These are phyloP conservation scores for Leishmania major DNA, from an alignment of 208 protist genomes.

Conservation along the genomic window DNA sequence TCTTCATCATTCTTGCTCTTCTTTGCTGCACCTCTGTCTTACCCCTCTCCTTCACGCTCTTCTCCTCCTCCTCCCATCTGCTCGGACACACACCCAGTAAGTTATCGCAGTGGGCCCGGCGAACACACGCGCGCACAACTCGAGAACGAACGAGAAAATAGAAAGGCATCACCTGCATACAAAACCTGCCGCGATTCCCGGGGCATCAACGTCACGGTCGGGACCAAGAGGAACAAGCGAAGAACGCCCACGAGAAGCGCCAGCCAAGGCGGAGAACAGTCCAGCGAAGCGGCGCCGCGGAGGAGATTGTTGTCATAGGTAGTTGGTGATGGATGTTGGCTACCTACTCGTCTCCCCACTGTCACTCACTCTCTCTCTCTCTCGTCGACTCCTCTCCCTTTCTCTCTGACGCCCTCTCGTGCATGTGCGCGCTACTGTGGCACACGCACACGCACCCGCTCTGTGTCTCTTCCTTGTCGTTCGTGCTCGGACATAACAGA, in stretches of 20 bases:
- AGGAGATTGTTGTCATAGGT: neutral
- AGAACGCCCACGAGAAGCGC: neutral
- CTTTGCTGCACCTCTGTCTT: neutral
- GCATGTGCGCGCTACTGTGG: neutral
- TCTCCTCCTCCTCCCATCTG: neutral
- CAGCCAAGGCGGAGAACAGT: neutral
- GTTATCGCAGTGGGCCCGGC: neutral
- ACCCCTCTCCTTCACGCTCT: neutral
- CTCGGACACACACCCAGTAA: neutral
- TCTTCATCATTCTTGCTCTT: neutral
- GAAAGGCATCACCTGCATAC: neutral
- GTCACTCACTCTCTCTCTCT: no score
- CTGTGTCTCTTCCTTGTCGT: neutral
- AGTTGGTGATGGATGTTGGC: neutral
- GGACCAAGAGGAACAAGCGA: neutral
- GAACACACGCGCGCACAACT: neutral
- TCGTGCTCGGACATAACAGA: neutral
- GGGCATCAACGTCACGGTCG: neutral
- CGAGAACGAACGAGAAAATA: neutral
- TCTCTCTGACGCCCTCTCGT: neutral
- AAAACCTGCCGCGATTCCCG: neutral
- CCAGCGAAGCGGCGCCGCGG: neutral
- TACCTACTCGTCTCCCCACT: neutral
- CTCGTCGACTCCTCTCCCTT: neutral
- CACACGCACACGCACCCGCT: neutral